Base-by-base conservation (phyloP, 192 early-diverging fungal genomes). In the Chytriomyces confervae region DNA sequence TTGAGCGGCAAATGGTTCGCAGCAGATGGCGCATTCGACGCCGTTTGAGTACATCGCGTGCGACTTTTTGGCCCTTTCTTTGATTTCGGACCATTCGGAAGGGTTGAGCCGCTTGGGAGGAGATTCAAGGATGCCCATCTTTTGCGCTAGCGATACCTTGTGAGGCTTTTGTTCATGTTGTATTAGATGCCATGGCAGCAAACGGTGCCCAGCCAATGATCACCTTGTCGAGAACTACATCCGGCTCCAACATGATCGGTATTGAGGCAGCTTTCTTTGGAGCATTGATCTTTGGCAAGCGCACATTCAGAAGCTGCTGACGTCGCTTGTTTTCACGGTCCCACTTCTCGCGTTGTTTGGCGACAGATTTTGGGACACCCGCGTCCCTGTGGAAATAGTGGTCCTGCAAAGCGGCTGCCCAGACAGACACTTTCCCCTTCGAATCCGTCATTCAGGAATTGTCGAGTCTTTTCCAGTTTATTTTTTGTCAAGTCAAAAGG, bases 11-110 rank as follows among this genome's bases (percentile, higher is more conserved):
- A 74, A 74, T 27, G 72, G 72, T 27, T 74, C 72, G 50, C 61
- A 63, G 72, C 72, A 74, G 50, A 74, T 74, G 24, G 72, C 72
- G 44, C 72, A 74, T 10, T 74, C 72, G 9, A 18, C 46, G n/a
- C 53, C 18, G 43, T 60, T 72, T 43, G 36, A 36, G 18, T 60
- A 60, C 3, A n/a, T 20, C 24, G 13, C 53, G 23, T 61, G 53
- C 9, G 72, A n/a, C 16, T 8, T 29, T 16, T 60, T n/a, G 9
- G 72, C 72, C 46, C 62, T 74, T 29, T 62, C 61, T 48, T 74
- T 74, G 45, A 74, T 45, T 43, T 63, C 9, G 7, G 24, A 6
- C 72, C 72, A 74, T 43, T 69, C 67, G 20, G 11, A 27, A 20
- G 16, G 11, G 7, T 16, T 18, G 50, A 60, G 49, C 6, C 23